A percentile compares a stretch with the other conserved stretches of the same genome.
phyloP scores from a whole-genome alignment of 169 alveolate species.

The Condylostoma magnum region DNA sequence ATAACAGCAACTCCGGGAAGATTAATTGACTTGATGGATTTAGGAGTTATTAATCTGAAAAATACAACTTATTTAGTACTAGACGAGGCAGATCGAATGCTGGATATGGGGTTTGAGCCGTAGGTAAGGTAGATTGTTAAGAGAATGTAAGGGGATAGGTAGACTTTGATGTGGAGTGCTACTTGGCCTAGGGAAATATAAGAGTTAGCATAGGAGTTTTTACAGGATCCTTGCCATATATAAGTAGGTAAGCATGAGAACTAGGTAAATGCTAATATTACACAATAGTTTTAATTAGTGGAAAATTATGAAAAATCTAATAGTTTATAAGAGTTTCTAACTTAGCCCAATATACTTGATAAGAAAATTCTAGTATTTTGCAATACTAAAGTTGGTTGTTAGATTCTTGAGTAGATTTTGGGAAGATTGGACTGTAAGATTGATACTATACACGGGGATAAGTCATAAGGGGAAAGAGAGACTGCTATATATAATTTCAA shows the following conservation, averaged over 20 bases:
- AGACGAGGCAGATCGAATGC: constrained; percentile 95
- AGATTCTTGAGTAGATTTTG: too few species aligned
- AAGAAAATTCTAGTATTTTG: constrained; percentile 55
- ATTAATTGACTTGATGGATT: constrained; percentile 86
- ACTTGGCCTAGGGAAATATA: constrained; percentile 98
- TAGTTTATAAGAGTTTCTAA: neutral
- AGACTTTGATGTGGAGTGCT: constrained; percentile 96
- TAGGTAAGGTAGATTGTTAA: constrained; percentile 37
- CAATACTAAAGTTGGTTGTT: constrained; percentile 38
- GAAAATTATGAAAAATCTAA: constrained; percentile 60
- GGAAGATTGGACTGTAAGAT: too few species aligned
- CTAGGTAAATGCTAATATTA: constrained; percentile 89
- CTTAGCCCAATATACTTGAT: neutral
- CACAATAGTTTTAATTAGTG: constrained; percentile 79
- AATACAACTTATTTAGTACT: constrained; percentile 84
- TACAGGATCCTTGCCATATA: constrained; percentile 95
- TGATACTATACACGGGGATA: constrained; percentile 94
- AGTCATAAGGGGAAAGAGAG: constrained; percentile 92
- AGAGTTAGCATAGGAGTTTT: constrained; percentile 88
- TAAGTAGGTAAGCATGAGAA: constrained; percentile 89
- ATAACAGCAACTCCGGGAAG: constrained; percentile 97
- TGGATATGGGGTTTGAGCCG: constrained; percentile 92
- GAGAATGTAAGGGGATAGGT: constrained; percentile 9
- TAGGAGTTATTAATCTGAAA: constrained; percentile 69
- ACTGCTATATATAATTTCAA: constrained; percentile 89